A percentile compares a stretch with the other conserved stretches of the same genome.
Conservation (phyloP, 2,329 filamentous ascomycete species). For the Didymella pinodella region DNA sequence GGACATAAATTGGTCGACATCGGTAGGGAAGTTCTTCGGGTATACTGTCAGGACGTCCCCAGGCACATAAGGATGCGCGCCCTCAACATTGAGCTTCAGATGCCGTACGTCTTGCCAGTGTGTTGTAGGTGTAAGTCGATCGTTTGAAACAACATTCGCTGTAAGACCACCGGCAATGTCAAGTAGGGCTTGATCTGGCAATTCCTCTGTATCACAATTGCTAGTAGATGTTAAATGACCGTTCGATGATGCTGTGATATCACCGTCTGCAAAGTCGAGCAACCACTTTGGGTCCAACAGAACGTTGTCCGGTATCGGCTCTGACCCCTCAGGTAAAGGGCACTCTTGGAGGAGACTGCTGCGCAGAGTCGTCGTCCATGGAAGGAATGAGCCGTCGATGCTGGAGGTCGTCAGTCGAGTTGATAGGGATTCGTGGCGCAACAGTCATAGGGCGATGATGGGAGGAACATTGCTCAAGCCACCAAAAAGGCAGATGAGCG, state of each 20-base stretch:
- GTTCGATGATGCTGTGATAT: conserved; percentile 9
- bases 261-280: conserved; percentile 53
- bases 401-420: conserved; percentile 54
- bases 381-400: conserved; percentile 80
- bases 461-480: neutral
- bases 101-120: conserved; percentile 97
- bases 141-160: conserved; percentile 70
- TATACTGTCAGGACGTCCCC: conserved; percentile 84
- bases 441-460: too few relatives aligned
- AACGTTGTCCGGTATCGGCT: conserved; percentile 76
- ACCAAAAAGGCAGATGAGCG: neutral
- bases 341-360: conserved; percentile 71
- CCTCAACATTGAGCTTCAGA: conserved; percentile 65
- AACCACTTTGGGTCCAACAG: conserved; percentile 79
- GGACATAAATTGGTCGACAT: conserved; percentile 79
- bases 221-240: neutral
- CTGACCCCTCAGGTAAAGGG: conserved; percentile 71
- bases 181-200: conserved; percentile 58
- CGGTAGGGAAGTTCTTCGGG: conserved; percentile 83
- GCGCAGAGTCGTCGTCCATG: conserved; percentile 76
- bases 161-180: conserved; percentile 65
- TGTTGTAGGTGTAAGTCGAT: conserved; percentile 72
- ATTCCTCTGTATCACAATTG: conserved; percentile 21
- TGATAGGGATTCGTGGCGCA: neutral
- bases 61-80: conserved; percentile 64